Base-by-base conservation (phyloP, 352 stramenopile species). In the Aphanomyces cochlioides region DNA sequence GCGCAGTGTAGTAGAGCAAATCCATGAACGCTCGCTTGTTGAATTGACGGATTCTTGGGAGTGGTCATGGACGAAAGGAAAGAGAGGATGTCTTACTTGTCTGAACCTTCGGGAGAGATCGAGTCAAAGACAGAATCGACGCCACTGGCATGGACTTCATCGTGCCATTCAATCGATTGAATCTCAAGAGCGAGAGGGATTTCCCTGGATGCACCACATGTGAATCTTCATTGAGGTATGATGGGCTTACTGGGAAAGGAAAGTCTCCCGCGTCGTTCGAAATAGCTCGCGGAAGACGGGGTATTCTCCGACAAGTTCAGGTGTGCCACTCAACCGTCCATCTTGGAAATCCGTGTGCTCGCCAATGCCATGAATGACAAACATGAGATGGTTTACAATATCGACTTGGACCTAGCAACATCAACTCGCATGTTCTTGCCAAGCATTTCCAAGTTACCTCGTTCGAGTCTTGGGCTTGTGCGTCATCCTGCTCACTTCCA, bases 21-120 rank as follows among this genome's bases (percentile, higher is more conserved):
- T 98, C 92, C 87, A 98, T 96, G 39, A 98, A 78, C 0, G 92
- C 97, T 74, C 97, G 91, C 72, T 98, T 98, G 72, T 90, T 96
- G 72, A 97, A 98, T 38, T 96, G 81, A 47, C 92, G 82, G 73
- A 98, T 91, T 43, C 87, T 93, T 70, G 7, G 36, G 34, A 13
- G 15, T 58, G 73, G 7, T 40, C 38, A 38, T 45, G 66, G 40
- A 40, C 59, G 37, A 57, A 7, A 61, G 21, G 56, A n/a, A 10
- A 47, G 38, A 59, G 34, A 64, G 13, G 12, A 48, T 38, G 7
- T 76, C 80, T 48, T 78, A 93, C 86, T 79, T 77, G 47, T 83
- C 79, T 1, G 83, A 79, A 57, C 87, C 87, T 75, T 95, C 87
- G 0, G 87, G 85, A 12, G 80, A 87, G 57, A 95, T 95, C 4